Evolutionary conservation across 2,329 filamentous ascomycete species (phyloP), one percentile per base, ranked within the genome.

Genomic region (Cercospora berteroae): DNA sequence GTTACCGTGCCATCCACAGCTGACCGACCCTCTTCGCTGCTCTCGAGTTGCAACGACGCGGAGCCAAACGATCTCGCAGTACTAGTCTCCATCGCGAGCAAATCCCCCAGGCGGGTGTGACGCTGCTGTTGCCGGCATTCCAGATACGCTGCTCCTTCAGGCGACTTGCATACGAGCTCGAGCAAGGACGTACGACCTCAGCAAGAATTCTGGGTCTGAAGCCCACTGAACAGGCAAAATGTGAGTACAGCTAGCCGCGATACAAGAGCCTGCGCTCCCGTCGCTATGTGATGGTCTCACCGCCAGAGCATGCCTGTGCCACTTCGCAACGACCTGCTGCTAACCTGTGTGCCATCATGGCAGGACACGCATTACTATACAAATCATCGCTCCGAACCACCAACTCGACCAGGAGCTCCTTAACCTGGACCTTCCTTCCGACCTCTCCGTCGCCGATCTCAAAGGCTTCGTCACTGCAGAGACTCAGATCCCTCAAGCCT

Each of bases 391-490:
- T 72, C 88, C 90, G 71, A 88, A 91, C 77, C 84, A 88, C 77
- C 81, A 82, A 73, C 76, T 83, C 67, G 90, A 93, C 78, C 87
- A 89, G 71, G 91, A 93, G 76, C 86, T 96, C 76, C 84, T 97
- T 74, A 90, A 88, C 66, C 87, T 96, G 72, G 93, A 97, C 74
- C 88, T 97, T 72, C 90, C 90, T 69, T 85, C 89, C 50, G 91
- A 92, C 75, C 93, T 95, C 84, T 92, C 92, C 58, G 81, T 98
- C 74, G 89, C 89, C 75, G 90, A 93, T 63, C 87, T 99, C 72
- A 96, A 96, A 80, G 91, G 89, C 77, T 91, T 93, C 77, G 90
- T 99, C 77, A 88, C 95, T 78, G 91, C 89, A 80, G 94, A 98
- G 80, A 90, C 90, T 59, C 84, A 84, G 74, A 89, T 96, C 73